phyloP scores from a whole-genome alignment of 257 asterid species.

The Nyctanthes arbortristis region DNA sequence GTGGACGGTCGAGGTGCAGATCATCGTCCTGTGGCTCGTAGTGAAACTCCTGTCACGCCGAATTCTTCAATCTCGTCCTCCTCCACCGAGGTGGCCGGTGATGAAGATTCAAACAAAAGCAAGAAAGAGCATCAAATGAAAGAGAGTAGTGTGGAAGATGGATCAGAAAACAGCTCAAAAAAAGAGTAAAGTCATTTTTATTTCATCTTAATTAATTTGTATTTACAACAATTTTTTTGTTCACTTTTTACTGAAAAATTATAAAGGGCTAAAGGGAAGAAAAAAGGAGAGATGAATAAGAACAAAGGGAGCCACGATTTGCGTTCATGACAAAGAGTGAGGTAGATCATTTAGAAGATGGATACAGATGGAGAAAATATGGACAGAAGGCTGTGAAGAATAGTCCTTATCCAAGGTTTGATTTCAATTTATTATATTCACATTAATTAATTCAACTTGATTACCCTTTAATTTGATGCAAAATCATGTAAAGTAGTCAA shows the following conservation, averaged over 20 bases:
- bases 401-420: slow-evolving; percentile 86
- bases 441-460: not conserved
- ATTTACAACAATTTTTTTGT: not conserved
- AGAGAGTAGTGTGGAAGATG: slow-evolving; percentile 30
- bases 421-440: not conserved
- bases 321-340: slow-evolving; percentile 94
- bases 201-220: too few relatives aligned
- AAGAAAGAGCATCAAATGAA: slow-evolving; percentile 2
- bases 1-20: not conserved
- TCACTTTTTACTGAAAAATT: not conserved
- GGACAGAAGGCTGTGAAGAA: slow-evolving; percentile 90
- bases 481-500: slow-evolving; percentile 20
- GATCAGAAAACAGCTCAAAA: slow-evolving; percentile 42
- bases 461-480: not conserved
- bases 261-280: slow-evolving; percentile 55
- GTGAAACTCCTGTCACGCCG: slow-evolving; percentile 56
- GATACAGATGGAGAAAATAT: slow-evolving; percentile 88
- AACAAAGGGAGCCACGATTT: slow-evolving; percentile 59
- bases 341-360: slow-evolving; percentile 88
- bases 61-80: slow-evolving; percentile 13
- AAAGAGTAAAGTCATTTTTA: slow-evolving; percentile 46
- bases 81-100: too few relatives aligned
- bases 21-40: slow-evolving; percentile 16
- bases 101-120: too few relatives aligned
- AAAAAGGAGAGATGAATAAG: slow-evolving; percentile 65